phyloP scores from a whole-genome alignment of 208 protist species.

The Acanthamoeba royreba region DNA sequence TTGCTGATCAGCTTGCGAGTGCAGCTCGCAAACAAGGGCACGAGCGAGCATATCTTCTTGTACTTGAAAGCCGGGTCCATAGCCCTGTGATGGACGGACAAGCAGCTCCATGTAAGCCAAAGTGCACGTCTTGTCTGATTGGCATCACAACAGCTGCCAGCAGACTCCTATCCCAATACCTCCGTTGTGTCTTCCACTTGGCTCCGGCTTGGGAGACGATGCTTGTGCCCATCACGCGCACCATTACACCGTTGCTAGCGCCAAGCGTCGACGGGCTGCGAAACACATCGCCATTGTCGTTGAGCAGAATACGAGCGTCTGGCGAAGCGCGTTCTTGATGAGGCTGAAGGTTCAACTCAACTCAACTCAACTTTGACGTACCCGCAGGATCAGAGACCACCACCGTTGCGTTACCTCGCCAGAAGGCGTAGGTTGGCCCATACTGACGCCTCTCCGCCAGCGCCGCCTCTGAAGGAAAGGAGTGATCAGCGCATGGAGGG shows the following conservation, averaged over 20 bases:
- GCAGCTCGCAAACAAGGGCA: neutral
- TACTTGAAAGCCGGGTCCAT: slow-evolving; percentile 12
- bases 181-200: neutral
- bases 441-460: neutral
- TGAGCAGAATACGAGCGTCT: neutral
- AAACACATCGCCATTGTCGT: neutral
- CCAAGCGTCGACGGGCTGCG: neutral
- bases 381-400: neutral
- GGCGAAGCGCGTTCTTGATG: too few relatives aligned
- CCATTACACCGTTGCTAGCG: neutral
- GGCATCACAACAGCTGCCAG: neutral
- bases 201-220: neutral
- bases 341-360: too few relatives aligned
- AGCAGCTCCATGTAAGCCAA: neutral
- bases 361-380: too few relatives aligned
- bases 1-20: neutral
- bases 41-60: slow-evolving; percentile 5
- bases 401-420: neutral
- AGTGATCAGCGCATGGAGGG: neutral
- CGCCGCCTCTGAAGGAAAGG: neutral
- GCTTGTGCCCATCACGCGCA: neutral
- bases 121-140: too few relatives aligned
- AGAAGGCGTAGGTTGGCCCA: neutral
- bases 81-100: neutral
- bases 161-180: neutral